phyloP scores from a whole-genome alignment of 352 stramenopile genomes.

The Phytophthora ohioensis region DNA sequence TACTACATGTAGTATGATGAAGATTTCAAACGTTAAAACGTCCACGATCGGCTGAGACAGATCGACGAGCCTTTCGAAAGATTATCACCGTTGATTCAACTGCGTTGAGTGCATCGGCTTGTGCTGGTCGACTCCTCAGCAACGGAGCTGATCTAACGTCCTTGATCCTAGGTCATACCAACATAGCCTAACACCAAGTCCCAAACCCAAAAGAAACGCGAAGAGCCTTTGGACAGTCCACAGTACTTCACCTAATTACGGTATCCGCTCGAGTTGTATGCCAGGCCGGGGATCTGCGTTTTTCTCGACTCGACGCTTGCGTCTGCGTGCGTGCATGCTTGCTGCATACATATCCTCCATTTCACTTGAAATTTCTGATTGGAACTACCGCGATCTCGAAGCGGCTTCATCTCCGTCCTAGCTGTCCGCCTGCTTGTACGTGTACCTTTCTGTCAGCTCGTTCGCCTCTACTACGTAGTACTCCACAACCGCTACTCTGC shows the following conservation, averaged over 20 bases:
- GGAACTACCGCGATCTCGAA: background rate
- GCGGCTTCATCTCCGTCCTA: background rate
- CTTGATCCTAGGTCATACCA: too few relatives aligned
- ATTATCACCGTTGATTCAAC: too few relatives aligned
- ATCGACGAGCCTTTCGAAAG: too few relatives aligned
- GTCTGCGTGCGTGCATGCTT: background rate
- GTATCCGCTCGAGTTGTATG: constrained; percentile 1
- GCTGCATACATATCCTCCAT: background rate
- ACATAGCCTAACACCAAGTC: too few relatives aligned
- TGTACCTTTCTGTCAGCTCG: background rate
- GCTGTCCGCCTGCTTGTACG: background rate
- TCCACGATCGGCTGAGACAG: too few relatives aligned
- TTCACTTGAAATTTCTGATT: constrained; percentile 1
- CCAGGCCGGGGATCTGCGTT: background rate
- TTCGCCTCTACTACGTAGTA: constrained; percentile 7
- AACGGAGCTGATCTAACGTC: too few relatives aligned
- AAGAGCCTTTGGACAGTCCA: constrained; percentile 3
- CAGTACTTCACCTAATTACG: constrained; percentile 3
- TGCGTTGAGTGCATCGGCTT: too few relatives aligned
- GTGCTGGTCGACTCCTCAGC: too few relatives aligned
- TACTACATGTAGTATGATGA: too few relatives aligned
- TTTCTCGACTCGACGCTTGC: background rate
- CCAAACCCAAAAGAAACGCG: background rate
- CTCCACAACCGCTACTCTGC: constrained; percentile 23
- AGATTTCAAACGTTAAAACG: too few relatives aligned